Base-by-base conservation (phyloP, 192 early-diverging fungal genomes). In the Allomyces macrogynus region DNA sequence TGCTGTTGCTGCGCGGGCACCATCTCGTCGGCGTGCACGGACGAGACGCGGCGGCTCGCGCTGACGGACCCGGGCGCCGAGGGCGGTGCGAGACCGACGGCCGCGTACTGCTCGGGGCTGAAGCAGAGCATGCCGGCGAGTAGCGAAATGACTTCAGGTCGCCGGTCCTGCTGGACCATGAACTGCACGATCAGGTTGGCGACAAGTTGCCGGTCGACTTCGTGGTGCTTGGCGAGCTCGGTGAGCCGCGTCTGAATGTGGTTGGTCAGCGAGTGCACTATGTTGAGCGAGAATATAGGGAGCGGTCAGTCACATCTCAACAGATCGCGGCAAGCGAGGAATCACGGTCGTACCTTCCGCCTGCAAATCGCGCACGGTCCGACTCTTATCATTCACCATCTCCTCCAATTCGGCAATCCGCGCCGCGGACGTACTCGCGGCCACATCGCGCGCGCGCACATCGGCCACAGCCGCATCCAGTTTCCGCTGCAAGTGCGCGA, bases 101-200 rank as follows among this genome's bases (percentile, higher is more conserved):
- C 49, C 49, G 20, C 49, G 49, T n/a, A n/a, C 49, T 57, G 49
- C 16, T 57, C 49, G 49, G 49, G 16, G 16, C 16, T 20, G 16
- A 57, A n/a, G 49, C 20, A 20, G 49, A 57, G 49, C 49, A 57
- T 20, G 3, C 16, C 49, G 49, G 49, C 49, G 16, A 57, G 49
- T 5, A n/a, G 49, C 16, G 49, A n/a, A 20, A 57, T 20, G 20
- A 57, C 20, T n/a, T 57, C 49, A 3, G 16, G 20, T 14, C 49
- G 49, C 16, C 49, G 49, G 12, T 14, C 16, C 49, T 14, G 49
- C 49, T 57, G 49, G 49, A n/a, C 20, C 16, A 57, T n/a, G 20
- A 57, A 57, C 49, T 57, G 49, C 49, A 57, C 49, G 16, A 57
- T n/a, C 49, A 57, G 49, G 49, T 57, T 57, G 49, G 49, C 49